phyloP scores from a whole-genome alignment of 768 basidiomycete genomes.

The Chalciporus piperatus region DNA sequence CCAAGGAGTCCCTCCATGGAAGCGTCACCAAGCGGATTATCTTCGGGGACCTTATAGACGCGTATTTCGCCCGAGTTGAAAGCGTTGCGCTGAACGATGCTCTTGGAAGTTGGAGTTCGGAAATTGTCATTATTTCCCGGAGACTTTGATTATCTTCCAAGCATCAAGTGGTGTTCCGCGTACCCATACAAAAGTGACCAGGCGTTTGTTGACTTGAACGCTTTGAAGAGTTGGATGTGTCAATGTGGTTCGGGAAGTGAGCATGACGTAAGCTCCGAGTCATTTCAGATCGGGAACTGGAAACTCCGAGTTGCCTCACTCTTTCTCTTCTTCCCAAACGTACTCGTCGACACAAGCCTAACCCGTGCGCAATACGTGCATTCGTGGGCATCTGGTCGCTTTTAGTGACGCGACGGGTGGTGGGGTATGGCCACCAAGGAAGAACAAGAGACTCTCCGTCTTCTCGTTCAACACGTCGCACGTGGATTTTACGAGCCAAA shows the following conservation, averaged over 20 bases:
- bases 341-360: constrained; percentile 5
- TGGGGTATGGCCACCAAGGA: constrained; percentile 64
- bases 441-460: constrained; percentile 77
- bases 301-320: not conserved
- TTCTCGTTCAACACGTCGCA: constrained; percentile 89
- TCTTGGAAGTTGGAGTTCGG: too few species aligned
- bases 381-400: constrained; percentile 3
- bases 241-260: not conserved
- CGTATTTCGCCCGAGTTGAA: too few species aligned
- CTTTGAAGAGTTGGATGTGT: too few species aligned
- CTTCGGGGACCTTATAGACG: too few species aligned
- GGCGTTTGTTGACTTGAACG: too few species aligned
- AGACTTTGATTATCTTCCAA: too few species aligned
- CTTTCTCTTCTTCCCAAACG: not conserved
- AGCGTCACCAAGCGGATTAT: too few species aligned
- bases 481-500: constrained; percentile 94
- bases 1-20: too few species aligned
- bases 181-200: too few species aligned
- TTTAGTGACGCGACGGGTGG: constrained; percentile 7
- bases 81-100: too few species aligned
- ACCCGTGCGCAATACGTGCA: constrained; percentile 7
- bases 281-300: not conserved
- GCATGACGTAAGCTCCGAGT: constrained; percentile 5
- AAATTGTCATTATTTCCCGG: too few species aligned
- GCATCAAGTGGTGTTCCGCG: too few species aligned